phyloP scores from a whole-genome alignment of 2,329 filamentous ascomycete genomes.

The Cyclaneusma minus region DNA sequence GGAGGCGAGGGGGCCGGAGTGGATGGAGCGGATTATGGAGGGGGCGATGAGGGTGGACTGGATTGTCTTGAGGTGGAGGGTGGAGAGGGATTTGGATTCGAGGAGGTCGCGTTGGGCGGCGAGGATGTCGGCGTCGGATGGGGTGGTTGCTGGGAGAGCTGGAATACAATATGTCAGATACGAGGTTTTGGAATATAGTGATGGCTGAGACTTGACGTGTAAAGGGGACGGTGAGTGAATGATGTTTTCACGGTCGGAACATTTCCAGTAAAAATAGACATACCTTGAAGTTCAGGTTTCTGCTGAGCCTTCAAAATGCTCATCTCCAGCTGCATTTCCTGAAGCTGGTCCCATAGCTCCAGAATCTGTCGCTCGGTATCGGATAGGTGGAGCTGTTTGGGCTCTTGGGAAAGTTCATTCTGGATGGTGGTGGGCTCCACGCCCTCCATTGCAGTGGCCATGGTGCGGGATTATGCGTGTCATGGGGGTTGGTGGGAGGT shows the following conservation, averaged over 20 bases:
- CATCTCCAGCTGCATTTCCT: slow-evolving; percentile 57
- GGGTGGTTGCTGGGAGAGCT: too few species aligned
- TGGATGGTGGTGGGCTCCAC: too few species aligned
- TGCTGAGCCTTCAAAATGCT: slow-evolving; percentile 43
- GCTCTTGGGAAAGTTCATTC: neutral
- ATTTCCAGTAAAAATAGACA: too few species aligned
- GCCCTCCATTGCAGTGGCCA: neutral
- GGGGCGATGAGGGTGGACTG: slow-evolving; percentile 56
- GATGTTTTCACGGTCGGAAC: too few species aligned
- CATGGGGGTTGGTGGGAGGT: too few species aligned
- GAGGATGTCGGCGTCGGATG: slow-evolving; percentile 32
- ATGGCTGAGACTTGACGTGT: too few species aligned
- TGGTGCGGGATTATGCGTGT: too few species aligned
- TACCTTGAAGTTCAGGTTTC: too few species aligned
- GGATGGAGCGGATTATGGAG: slow-evolving; percentile 64
- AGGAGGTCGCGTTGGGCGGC: slow-evolving; percentile 48
- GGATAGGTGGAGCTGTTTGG: slow-evolving; percentile 28
- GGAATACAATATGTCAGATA: too few species aligned
- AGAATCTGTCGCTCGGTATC: slow-evolving; percentile 51
- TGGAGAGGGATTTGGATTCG: slow-evolving; percentile 53
- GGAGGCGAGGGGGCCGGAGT: slow-evolving; percentile 46
- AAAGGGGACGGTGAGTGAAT: too few species aligned
- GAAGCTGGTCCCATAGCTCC: slow-evolving; percentile 54
- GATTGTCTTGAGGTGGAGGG: slow-evolving; percentile 52
- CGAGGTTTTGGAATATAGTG: too few species aligned